A percentile compares a stretch with the other conserved stretches of the same genome.
Conservation (phyloP, 495 filamentous ascomycete genomes). For the Cudoniella acicularis region DNA sequence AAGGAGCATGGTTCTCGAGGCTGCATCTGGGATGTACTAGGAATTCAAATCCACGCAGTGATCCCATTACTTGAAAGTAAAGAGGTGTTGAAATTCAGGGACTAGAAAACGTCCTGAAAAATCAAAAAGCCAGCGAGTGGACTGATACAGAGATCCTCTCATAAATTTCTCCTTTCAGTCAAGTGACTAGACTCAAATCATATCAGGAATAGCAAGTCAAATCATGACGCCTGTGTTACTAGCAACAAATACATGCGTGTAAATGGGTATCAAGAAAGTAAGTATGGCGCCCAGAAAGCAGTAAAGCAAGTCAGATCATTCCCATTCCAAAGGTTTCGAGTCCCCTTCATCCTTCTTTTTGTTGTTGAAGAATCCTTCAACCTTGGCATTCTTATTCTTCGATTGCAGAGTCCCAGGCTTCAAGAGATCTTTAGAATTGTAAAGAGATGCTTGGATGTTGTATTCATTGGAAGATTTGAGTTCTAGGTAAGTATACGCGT, state of each 20-base stretch:
- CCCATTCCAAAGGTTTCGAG: slow-evolving; percentile 4
- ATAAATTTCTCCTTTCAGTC: too few relatives aligned
- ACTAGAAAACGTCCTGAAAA: too few relatives aligned
- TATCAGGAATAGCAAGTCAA: background rate
- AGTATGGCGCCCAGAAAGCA: slow-evolving; percentile 9
- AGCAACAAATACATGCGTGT: background rate
- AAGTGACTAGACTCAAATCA: too few relatives aligned
- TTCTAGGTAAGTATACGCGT: slow-evolving; percentile 71
- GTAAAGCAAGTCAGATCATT: slow-evolving; percentile 10
- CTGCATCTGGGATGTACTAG: background rate
- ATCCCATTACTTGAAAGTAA: too few relatives aligned
- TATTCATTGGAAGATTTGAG: slow-evolving; percentile 65
- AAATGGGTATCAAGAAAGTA: slow-evolving; percentile 19
- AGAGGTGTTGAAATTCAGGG: too few relatives aligned
- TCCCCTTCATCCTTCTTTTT: slow-evolving; percentile 12
- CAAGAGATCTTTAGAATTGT: slow-evolving; percentile 40
- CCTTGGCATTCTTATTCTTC: slow-evolving; percentile 7
- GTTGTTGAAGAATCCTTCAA: slow-evolving; percentile 16
- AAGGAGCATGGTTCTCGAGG: background rate
- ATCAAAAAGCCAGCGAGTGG: too few relatives aligned
- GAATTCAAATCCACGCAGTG: too few relatives aligned
- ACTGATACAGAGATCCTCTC: too few relatives aligned
- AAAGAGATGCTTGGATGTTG: slow-evolving; percentile 60
- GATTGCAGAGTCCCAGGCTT: background rate
- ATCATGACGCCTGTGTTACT: background rate